phyloP scores from a whole-genome alignment of 2,329 filamentous ascomycete species.

The Cladosporium sp. region DNA sequence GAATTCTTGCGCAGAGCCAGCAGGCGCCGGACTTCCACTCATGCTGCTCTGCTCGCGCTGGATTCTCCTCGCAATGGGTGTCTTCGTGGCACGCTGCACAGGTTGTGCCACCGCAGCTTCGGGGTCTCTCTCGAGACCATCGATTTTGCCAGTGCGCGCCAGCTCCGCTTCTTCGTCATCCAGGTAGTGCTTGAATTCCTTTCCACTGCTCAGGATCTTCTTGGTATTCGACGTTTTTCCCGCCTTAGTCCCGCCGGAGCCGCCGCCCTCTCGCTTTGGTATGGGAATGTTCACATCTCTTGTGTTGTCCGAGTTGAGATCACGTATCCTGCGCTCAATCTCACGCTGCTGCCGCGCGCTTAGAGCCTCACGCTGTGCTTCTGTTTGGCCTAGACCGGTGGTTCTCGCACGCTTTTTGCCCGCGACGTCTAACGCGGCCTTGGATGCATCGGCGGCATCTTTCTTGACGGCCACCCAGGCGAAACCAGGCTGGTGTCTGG shows the following conservation, averaged over 20 bases:
- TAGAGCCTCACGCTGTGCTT: constrained; percentile 54
- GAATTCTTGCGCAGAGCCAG: constrained; percentile 5
- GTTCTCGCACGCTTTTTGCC: constrained; percentile 67
- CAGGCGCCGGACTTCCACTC: constrained; percentile 25
- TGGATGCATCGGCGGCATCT: constrained; percentile 49
- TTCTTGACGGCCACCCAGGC: constrained; percentile 68
- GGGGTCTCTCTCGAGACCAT: constrained; percentile 23
- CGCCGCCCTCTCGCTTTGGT: constrained; percentile 46
- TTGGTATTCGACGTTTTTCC: constrained; percentile 68
- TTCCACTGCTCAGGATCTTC: constrained; percentile 73
- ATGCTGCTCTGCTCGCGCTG: constrained; percentile 24
- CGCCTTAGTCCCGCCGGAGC: constrained; percentile 38
- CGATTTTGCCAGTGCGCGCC: constrained; percentile 31
- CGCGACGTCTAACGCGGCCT: constrained; percentile 35
- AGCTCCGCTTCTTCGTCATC: constrained; percentile 69
- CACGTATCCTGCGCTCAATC: constrained; percentile 73
- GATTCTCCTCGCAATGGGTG: constrained; percentile 31
- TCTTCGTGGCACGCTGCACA: constrained; percentile 31
- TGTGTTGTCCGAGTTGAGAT: constrained; percentile 70
- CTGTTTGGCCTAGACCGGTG: constrained; percentile 34
- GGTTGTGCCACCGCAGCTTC: constrained; percentile 14
- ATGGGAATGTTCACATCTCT: constrained; percentile 60
- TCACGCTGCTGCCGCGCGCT: constrained; percentile 80
- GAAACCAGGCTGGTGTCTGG: constrained; percentile 77
- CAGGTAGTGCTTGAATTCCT: constrained; percentile 78